These are phyloP conservation scores for Phytophthora sp. DNA, from an alignment of 352 stramenopile species.

Conservation along the genomic window DNA sequence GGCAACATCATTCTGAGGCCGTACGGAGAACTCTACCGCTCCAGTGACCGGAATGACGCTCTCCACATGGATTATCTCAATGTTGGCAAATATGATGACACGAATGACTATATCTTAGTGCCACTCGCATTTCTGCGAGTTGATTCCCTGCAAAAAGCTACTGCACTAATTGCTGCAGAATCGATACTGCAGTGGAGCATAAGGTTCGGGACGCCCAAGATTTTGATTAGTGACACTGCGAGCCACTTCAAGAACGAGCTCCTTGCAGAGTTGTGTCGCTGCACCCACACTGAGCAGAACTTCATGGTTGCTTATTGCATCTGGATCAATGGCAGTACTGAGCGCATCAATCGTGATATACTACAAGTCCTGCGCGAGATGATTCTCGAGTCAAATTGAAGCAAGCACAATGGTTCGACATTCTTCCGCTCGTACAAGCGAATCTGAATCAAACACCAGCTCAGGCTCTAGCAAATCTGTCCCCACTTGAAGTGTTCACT, in stretches of 20 bases:
- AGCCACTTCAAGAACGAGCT: conserved; percentile 1
- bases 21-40: background rate
- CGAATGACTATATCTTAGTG: background rate
- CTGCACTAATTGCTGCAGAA: background rate
- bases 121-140: background rate
- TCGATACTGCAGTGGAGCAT: conserved; percentile 1
- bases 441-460: background rate
- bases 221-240: conserved; percentile 5
- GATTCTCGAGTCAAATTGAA: background rate
- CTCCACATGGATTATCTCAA: conserved; percentile 7
- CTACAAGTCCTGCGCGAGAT: background rate
- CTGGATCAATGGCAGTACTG: background rate
- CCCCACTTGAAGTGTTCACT: background rate
- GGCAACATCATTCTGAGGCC: background rate
- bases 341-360: background rate
- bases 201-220: background rate
- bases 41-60: background rate
- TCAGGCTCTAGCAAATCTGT: background rate
- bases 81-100: background rate
- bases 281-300: background rate
- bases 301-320: conserved; percentile 1
- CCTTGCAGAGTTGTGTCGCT: background rate
- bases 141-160: background rate
- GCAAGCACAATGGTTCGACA: background rate
- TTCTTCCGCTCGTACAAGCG: background rate